These are phyloP conservation scores for Amniculicola lignicola DNA, from an alignment of 495 filamentous ascomycete species.

Conservation along the genomic window DNA sequence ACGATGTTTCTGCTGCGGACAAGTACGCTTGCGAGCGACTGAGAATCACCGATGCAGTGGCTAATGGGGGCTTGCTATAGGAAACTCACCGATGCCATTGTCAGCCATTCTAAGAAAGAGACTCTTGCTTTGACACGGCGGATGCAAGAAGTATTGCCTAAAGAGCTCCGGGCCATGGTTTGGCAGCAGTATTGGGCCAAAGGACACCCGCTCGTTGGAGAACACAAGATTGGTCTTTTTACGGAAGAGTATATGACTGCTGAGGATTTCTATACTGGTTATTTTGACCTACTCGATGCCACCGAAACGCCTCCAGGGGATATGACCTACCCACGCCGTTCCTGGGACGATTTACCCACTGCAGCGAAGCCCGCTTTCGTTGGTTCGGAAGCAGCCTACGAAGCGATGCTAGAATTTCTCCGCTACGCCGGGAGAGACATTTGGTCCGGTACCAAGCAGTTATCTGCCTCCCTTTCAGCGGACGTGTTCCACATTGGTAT, in stretches of 20 bases:
- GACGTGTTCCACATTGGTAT: constrained; percentile 1
- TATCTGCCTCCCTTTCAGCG: not conserved
- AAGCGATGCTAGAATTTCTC: not conserved
- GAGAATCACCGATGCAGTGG: not conserved
- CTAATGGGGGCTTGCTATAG: not conserved
- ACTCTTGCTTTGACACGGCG: not conserved
- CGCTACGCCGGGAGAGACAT: not conserved
- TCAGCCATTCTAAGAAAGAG: not conserved
- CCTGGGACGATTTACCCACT: not conserved
- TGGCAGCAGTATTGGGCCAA: not conserved
- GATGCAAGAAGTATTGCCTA: not conserved
- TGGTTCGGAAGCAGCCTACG: not conserved
- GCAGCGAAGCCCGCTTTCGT: not conserved
- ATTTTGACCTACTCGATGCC: not conserved
- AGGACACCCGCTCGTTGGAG: not conserved
- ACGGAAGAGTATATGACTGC: not conserved
- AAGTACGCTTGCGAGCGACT: too few relatives aligned
- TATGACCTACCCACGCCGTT: not conserved
- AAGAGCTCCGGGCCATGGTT: not conserved
- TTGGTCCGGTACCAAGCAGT: not conserved
- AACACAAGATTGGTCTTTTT: not conserved
- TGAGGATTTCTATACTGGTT: not conserved
- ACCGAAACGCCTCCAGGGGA: not conserved
- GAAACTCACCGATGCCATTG: not conserved
- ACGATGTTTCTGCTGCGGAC: too few relatives aligned